Percentiles rank a stretch among this genome's conserved stretches.
These are phyloP conservation scores for Penicillium waksmanii DNA, from an alignment of 495 filamentous ascomycete genomes.

Conservation along the genomic window DNA sequence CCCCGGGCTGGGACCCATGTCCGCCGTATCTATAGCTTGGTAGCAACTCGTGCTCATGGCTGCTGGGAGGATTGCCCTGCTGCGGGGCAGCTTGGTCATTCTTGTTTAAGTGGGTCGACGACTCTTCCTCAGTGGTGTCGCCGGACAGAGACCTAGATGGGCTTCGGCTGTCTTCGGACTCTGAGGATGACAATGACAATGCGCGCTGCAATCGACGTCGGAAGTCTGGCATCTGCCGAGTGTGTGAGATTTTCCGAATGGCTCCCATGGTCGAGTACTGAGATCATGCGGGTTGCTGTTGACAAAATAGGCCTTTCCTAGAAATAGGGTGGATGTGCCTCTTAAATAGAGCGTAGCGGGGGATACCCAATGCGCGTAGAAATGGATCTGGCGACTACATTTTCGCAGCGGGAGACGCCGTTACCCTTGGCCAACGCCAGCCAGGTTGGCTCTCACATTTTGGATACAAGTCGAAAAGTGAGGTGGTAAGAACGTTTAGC, in stretches of 20 bases:
- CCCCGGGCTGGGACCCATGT: not conserved
- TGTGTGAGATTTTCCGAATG: not conserved
- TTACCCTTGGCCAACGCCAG: not conserved
- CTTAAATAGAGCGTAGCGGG: not conserved
- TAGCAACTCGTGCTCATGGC: not conserved
- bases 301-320: not conserved
- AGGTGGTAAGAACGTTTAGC: not conserved
- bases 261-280: not conserved
- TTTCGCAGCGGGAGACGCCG: not conserved
- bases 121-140: not conserved
- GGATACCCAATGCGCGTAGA: not conserved
- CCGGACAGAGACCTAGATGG: not conserved
- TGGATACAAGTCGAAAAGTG: not conserved
- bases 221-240: slow-evolving; percentile 1
- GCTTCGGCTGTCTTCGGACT: slow-evolving; percentile 1
- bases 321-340: not conserved
- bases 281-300: not conserved
- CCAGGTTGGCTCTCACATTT: not conserved
- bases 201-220: slow-evolving; percentile 2
- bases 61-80: not conserved
- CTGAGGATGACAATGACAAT: slow-evolving; percentile 1
- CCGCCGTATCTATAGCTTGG: not conserved
- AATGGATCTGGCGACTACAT: not conserved
- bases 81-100: not conserved
- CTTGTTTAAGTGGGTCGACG: not conserved